Evolutionary conservation across 257 asterid species (phyloP), one percentile per base, ranked within the genome.

Genomic region (Ophiorrhiza pumila): DNA sequence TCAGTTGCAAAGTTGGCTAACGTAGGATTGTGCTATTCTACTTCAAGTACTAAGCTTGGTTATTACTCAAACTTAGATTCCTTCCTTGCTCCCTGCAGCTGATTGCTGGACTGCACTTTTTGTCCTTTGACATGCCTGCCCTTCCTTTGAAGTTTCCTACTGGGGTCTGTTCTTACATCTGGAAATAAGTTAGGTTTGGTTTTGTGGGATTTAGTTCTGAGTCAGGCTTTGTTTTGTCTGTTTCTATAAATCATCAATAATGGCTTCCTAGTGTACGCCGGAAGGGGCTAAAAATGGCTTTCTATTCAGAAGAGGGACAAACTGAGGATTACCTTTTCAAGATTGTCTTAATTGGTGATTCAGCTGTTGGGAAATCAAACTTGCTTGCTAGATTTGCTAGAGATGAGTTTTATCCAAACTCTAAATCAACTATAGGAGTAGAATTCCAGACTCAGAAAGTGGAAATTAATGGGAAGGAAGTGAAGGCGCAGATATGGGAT

Each of bases 401-500:
- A 52, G 96, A 93, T 69, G 98, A 93, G 80, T 93, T 91, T 78
- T 89, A 91, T 77, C 82, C 97, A 1, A 93, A 89, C 74, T 93
- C 98, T 17, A 93, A 93, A 77, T 93, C 98, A 12, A 93, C 98
- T 0, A 93, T 93, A 41, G 98, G 98, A 55, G 98, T 93, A 80
- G 98, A 93, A 83, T 91, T 93, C 74, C 98, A 93, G 87, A 93
- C 97, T 37, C 98, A 93, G 74, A 93, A 93, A 80, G 75, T 93
- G 85, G 88, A 84, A 65, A 91, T 93, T 31, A 91, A 86, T 18
- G 94, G 97, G 74, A 93, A 88, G 83, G 96, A 93, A 85, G 89
- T 93, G 41, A 93, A 93, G 77, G 98, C 97, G 0, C 98, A 93
- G 84, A 91, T 93, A 57, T 93, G 98, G 98, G 98, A 93, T 77